Evolutionary conservation across 73 alveolate genomes (phyloP), one percentile per base, ranked within the genome.

Genomic region (Paramecium caudatum): DNA sequence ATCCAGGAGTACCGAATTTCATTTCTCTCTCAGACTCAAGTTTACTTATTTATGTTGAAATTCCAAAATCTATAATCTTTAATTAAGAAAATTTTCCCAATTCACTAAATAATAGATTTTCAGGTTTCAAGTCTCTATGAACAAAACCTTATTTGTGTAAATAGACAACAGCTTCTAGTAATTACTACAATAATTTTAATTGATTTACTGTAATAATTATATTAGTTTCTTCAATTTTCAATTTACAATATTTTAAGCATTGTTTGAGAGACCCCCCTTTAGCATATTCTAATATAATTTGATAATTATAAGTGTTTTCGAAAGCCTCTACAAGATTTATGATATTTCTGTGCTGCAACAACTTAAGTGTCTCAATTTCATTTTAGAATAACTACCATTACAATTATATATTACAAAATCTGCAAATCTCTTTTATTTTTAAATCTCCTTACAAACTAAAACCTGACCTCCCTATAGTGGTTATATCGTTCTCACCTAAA

Each of bases 61-160:
- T 94, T 16, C 98, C 98, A 82, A 97, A 97, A 85, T 95, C 98
- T 33, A 97, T 96, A 23, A 97, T 47, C 78, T 97, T 95, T 23
- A 97, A 46, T 6, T 82, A 74, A 0, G 97, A 55, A 48, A 94
- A 91, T 25, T 90, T 85, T 4, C 62, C 82, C 91, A 94, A 94
- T 25, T 78, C 63, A 16, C 70, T 93, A 25, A 96, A 96, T 36
- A 97, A 91, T 62, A 97, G 81, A 83, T 97, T 97, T 27, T 97
- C 98, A 16, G 99, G 98, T 90, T 97, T 97, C 47, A 97, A 90
- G 91, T 97, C 98, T 94, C 98, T 94, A 88, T 95, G 98, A 25
- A 95, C 86, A 30, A 93, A 92, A 33, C 93, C 95, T 61, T 93
- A 94, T 39, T 50, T 90, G 68, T 96, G 98, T 12, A 94, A 88